Evolutionary conservation across 257 asterid species (phyloP), one percentile per base, ranked within the genome.

Genomic region (Schizonepeta tenuifolia): DNA sequence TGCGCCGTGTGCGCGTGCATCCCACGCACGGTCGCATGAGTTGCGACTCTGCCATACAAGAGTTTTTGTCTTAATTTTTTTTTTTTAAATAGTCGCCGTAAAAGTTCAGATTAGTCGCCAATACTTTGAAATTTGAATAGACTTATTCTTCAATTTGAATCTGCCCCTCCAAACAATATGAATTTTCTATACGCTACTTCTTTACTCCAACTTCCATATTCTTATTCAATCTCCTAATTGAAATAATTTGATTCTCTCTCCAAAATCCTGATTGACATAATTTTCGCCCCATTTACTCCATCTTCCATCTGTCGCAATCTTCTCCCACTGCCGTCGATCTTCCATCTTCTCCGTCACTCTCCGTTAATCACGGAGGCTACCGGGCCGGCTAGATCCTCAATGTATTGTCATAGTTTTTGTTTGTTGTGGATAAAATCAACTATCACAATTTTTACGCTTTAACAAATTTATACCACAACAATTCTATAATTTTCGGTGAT

Each of bases 351-450:
- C 56, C 56, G 56, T 17, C 22, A 6, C 11, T 49, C 22, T 2
- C 59, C 59, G 3, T 54, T 36, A 22, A 55, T 55, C 24, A 21
- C 36, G 61, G 61, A 10, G 36, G 61, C 61, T 3, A 10, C 2
- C 5, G 59, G 59, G 31, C 59, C 59, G 59, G 62, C 60, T 54
- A 9, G 51, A n/a, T n/a, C 55, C 21, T 49, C 9, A n/a, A n/a
- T 4, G n/a, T 15, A 49, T 49, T 49, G 3, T 6, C 55, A 31
- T 24, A 24, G 26, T 31, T 31, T 31, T 31, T 31, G 7, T 31
- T 5, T 28, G 1, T 28, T 31, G 33, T 28, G 33, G 36, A 31
- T 31, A 5, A 31, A 31, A 31, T 31, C 36, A 31, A 4, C 36
- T 5, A 31, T 31, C 36, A 31, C 36, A 31, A 31, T 31, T 31